These are phyloP conservation scores for Xanthoconium separans DNA, from an alignment of 1,284 basidiomycete species.

Conservation along the genomic window DNA sequence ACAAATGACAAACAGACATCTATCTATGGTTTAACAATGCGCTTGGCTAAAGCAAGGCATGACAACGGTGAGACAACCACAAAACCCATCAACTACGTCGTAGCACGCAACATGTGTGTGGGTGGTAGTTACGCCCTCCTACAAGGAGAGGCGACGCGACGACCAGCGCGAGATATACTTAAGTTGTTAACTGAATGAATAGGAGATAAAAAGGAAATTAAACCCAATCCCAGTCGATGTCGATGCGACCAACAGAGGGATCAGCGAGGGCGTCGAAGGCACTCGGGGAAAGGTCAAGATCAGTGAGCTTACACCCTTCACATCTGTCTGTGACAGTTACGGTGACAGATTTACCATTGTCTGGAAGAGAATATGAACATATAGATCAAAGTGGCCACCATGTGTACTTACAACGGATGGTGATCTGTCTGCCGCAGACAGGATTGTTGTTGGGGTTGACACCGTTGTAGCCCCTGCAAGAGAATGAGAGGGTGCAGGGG, in stretches of 20 bases:
- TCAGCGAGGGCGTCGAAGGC: slow-evolving; percentile 48
- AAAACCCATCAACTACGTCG: slow-evolving; percentile 32
- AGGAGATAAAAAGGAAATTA: slow-evolving; percentile 25
- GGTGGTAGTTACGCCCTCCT: slow-evolving; percentile 7
- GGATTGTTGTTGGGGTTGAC: slow-evolving; percentile 66
- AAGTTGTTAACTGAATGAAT: slow-evolving; percentile 22
- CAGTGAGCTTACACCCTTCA: slow-evolving; percentile 44
- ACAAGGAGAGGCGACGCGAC: slow-evolving; percentile 14
- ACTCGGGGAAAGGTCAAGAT: slow-evolving; percentile 58
- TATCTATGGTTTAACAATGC: slow-evolving; percentile 18
- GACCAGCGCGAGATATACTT: slow-evolving; percentile 12
- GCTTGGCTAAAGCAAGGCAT: slow-evolving; percentile 30
- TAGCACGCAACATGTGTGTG: slow-evolving; percentile 27
- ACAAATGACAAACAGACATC: slow-evolving; percentile 2
- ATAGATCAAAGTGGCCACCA: neutral
- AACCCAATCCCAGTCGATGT: slow-evolving; percentile 48
- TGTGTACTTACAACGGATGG: slow-evolving; percentile 39
- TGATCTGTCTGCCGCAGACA: slow-evolving; percentile 51
- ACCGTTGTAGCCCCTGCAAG: slow-evolving; percentile 45
- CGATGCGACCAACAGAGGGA: slow-evolving; percentile 49
- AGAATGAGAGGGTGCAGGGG: neutral
- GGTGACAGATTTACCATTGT: slow-evolving; percentile 47
- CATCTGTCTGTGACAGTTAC: slow-evolving; percentile 65
- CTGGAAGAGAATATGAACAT: slow-evolving; percentile 33
- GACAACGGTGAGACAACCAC: slow-evolving; percentile 16